A percentile compares a stretch with the other conserved stretches of the same genome.
These are phyloP conservation scores for Trifolium fragiferum DNA, from an alignment of 306 rosid species.

Conservation along the genomic window DNA sequence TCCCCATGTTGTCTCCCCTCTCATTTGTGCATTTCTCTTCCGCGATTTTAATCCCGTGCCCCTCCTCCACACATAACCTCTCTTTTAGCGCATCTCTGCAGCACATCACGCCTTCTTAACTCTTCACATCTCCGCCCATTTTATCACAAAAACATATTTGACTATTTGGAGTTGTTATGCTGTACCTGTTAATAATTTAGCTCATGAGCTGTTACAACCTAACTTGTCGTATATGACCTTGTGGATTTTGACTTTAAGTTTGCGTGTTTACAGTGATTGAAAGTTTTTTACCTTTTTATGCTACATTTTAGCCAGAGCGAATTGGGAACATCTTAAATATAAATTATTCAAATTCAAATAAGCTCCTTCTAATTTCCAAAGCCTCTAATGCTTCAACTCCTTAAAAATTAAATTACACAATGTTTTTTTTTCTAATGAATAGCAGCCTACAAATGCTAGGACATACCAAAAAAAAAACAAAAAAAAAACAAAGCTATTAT, in stretches of 20 bases:
- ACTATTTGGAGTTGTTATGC: neutral
- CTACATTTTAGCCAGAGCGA: neutral
- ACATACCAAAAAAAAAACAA: neutral
- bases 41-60: neutral
- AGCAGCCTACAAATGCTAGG: constrained; percentile 8
- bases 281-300: neutral
- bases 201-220: neutral
- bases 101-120: too few species aligned
- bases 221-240: neutral
- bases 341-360: constrained; percentile 32
- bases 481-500: neutral
- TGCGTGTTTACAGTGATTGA: neutral
- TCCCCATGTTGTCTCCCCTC: neutral
- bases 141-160: neutral
- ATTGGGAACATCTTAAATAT: constrained; percentile 22
- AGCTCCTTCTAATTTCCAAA: constrained; percentile 21
- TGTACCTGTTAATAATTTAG: neutral
- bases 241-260: neutral
- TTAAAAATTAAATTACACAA: neutral
- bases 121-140: too few species aligned
- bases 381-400: constrained; percentile 3
- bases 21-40: neutral
- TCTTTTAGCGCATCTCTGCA: too few species aligned
- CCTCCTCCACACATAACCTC: too few species aligned
- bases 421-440: neutral